Evolutionary conservation across 805 yeast genomes (phyloP).

Genomic region (Metschnikowia lunata): DNA sequence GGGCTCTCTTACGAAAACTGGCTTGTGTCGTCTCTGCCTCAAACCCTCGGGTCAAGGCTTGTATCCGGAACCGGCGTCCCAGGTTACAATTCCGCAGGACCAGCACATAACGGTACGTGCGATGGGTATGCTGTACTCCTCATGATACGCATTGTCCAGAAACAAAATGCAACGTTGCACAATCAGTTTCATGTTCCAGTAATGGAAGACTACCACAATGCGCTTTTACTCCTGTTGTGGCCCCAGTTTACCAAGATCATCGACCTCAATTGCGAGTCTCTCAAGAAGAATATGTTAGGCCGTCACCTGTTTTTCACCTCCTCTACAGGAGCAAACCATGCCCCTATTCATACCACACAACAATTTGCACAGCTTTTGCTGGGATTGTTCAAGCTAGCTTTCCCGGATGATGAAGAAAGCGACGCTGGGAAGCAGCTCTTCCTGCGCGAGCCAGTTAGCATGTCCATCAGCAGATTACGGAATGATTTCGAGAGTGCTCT

Average conservation of each 20-base stretch:
- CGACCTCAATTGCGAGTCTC: constrained; percentile 70
- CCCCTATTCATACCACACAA: constrained; percentile 62
- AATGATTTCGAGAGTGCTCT: constrained; percentile 76
- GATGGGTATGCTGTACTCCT: constrained; percentile 79
- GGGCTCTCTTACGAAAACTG: constrained; percentile 44
- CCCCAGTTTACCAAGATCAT: constrained; percentile 76
- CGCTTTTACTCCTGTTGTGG: constrained; percentile 71
- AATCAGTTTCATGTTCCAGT: constrained; percentile 63
- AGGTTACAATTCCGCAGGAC: constrained; percentile 1
- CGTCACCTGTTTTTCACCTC: constrained; percentile 19
- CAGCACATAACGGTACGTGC: constrained; percentile 42
- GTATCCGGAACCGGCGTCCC: constrained; percentile 10
- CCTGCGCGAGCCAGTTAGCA: constrained; percentile 66
- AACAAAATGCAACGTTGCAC: constrained; percentile 60
- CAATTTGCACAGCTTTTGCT: constrained; percentile 70
- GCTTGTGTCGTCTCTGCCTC: constrained; percentile 41
- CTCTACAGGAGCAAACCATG: constrained; percentile 21
- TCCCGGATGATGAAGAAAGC: constrained; percentile 18
- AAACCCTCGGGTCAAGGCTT: constrained; percentile 20
- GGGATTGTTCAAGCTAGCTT: constrained; percentile 59
- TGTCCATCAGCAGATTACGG: constrained; percentile 63
- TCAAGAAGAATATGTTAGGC: constrained; percentile 49
- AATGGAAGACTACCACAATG: constrained; percentile 64
- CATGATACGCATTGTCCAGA: constrained; percentile 67
- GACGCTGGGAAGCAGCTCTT: constrained; percentile 20